Evolutionary conservation across 2,329 filamentous ascomycete species (phyloP).

Genomic region (Aureobasidium musti): DNA sequence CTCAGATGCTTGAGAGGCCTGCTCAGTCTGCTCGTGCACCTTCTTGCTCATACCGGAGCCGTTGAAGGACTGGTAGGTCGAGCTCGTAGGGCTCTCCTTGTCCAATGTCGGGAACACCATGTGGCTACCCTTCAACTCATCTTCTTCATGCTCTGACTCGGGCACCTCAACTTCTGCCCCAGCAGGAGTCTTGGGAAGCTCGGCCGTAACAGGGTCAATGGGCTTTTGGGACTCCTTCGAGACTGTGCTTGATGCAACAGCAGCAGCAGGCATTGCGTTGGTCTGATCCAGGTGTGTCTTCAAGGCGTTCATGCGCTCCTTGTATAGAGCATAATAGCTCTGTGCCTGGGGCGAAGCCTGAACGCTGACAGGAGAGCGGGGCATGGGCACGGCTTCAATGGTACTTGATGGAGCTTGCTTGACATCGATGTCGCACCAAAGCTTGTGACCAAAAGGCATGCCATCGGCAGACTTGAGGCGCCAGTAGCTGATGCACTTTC

Average conservation of each 20-base stretch:
- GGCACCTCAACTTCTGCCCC: slow-evolving; percentile 38
- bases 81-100: slow-evolving; percentile 84
- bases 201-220: not conserved
- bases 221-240: not conserved
- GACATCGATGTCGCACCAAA: slow-evolving; percentile 92
- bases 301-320: slow-evolving; percentile 28
- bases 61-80: slow-evolving; percentile 66
- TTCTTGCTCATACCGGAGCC: slow-evolving; percentile 47
- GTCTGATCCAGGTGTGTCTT: slow-evolving; percentile 20
- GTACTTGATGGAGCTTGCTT: slow-evolving; percentile 32
- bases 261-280: not conserved
- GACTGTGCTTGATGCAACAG: not conserved
- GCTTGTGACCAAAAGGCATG: slow-evolving; percentile 81
- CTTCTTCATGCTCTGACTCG: slow-evolving; percentile 38
- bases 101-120: slow-evolving; percentile 98
- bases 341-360: slow-evolving; percentile 29
- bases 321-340: slow-evolving; percentile 32
- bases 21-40: slow-evolving; percentile 59
- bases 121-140: slow-evolving; percentile 54
- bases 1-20: slow-evolving; percentile 52
- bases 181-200: not conserved
- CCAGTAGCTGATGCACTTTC: slow-evolving; percentile 93
- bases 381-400: not conserved
- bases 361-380: not conserved
- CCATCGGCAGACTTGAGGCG: slow-evolving; percentile 81